Percentiles rank a stretch among this genome's conserved stretches.
Conservation (phyloP, 2,329 filamentous ascomycete genomes). For the Fusarium bulbicola region DNA sequence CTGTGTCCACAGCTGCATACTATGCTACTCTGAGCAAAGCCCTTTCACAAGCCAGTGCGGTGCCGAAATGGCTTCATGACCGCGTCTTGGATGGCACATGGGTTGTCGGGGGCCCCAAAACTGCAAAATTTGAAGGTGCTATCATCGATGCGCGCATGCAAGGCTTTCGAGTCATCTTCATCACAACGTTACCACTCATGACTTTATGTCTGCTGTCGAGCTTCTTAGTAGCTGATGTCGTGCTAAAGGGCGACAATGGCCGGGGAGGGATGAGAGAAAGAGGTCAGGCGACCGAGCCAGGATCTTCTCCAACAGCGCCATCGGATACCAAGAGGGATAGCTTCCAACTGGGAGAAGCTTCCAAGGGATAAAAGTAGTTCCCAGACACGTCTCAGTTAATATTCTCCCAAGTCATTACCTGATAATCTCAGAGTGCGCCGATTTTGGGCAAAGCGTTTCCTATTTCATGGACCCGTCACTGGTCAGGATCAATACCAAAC, state of each 20-base stretch:
- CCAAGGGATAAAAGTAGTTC: rapidly evolving
- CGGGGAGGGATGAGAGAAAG: not conserved
- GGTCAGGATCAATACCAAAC: not conserved
- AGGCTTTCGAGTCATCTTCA: not conserved
- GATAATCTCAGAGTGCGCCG: rapidly evolving
- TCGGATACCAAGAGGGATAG: not conserved
- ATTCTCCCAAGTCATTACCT: not conserved
- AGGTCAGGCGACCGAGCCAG: too few relatives aligned
- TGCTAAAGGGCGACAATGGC: not conserved
- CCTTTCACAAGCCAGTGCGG: rapidly evolving
- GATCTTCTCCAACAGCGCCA: rapidly evolving
- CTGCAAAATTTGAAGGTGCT: too few relatives aligned
- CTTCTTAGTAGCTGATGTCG: not conserved
- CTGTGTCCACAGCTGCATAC: not conserved
- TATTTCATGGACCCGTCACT: not conserved
- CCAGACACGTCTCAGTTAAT: rapidly evolving
- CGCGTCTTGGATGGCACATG: not conserved
- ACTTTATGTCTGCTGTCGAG: not conserved
- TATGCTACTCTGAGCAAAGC: not conserved
- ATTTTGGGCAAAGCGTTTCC: rapidly evolving
- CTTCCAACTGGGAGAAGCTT: rapidly evolving
- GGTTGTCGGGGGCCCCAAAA: not conserved
- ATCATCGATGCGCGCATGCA: not conserved
- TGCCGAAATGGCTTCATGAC: not conserved
- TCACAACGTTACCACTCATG: not conserved